Percentiles rank a stretch among this genome's conserved stretches.
Conservation (phyloP, 2,329 filamentous ascomycete species). For the Scedosporium apiospermum region DNA sequence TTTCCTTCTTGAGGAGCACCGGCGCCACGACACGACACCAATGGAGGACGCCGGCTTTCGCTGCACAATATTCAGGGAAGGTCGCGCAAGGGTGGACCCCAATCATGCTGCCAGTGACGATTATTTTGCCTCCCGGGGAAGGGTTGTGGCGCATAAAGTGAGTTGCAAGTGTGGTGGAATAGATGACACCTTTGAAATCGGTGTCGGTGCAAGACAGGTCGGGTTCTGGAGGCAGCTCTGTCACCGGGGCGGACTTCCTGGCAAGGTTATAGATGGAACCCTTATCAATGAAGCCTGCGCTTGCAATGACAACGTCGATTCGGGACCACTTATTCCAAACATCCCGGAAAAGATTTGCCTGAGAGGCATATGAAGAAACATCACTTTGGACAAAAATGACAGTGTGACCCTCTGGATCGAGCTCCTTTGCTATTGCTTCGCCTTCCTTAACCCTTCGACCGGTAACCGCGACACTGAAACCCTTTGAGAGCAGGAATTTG, state of each 20-base stretch:
- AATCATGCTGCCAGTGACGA: conserved; percentile 32
- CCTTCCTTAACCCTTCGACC: conserved; percentile 19
- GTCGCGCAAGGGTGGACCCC: conserved; percentile 31
- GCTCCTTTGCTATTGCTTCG: conserved; percentile 17
- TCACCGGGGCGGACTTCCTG: conserved; percentile 8
- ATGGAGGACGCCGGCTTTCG: conserved; percentile 34
- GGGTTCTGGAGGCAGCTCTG: conserved; percentile 30
- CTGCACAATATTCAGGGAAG: conserved; percentile 39
- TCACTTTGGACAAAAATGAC: conserved; percentile 34
- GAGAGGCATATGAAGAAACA: conserved; percentile 34
- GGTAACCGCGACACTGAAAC: conserved; percentile 24
- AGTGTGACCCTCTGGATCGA: conserved; percentile 23
- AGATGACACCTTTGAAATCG: conserved; percentile 41
- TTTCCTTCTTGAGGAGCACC: conserved; percentile 32
- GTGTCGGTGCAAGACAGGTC: conserved; percentile 35
- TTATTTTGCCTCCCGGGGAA: conserved; percentile 30
- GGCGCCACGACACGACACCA: conserved; percentile 29
- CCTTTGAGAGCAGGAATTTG: conserved; percentile 15
- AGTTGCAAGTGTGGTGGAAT: conserved; percentile 36
- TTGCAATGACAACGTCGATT: conserved; percentile 38
- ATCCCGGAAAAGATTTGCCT: conserved; percentile 29
- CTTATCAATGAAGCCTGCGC: conserved; percentile 38
- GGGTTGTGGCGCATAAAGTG: conserved; percentile 44
- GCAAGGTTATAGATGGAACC: conserved; percentile 32
- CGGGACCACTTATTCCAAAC: conserved; percentile 33